A percentile compares a stretch with the other conserved stretches of the same genome.
Conservation (phyloP, 148 eudicot genomes). For the Camellia japonica region DNA sequence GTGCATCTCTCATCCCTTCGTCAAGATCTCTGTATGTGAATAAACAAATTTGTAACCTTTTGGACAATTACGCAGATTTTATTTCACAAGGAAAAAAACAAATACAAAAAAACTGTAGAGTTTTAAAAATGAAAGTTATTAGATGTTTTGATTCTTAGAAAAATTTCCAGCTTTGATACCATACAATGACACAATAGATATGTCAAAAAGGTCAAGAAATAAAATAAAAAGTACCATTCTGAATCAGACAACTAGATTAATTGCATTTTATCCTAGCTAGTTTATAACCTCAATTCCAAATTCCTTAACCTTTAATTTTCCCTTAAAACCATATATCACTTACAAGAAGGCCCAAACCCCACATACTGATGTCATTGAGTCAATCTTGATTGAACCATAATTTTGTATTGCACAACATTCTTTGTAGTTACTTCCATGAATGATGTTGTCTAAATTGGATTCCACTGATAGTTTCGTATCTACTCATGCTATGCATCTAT, state of each 20-base stretch:
- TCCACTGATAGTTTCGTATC: neutral
- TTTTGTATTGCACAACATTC: neutral
- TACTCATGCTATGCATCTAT: neutral
- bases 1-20: slow-evolving; percentile 58
- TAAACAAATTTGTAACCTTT: neutral
- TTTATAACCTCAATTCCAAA: neutral
- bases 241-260: neutral
- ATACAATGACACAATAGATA: too few relatives aligned
- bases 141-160: neutral
- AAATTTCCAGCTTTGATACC: neutral
- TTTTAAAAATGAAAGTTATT: neutral
- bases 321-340: neutral
- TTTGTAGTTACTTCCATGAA: neutral
- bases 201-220: too few relatives aligned
- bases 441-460: neutral
- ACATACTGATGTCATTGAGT: neutral
- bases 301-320: neutral
- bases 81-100: neutral
- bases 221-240: too few relatives aligned
- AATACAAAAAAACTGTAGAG: neutral
- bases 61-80: neutral
- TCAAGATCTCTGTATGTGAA: slow-evolving; percentile 10
- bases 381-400: neutral
- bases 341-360: neutral
- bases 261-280: neutral